Evolutionary conservation across 305 asterid species (phyloP).

Genomic region (Andrographis paniculata): DNA sequence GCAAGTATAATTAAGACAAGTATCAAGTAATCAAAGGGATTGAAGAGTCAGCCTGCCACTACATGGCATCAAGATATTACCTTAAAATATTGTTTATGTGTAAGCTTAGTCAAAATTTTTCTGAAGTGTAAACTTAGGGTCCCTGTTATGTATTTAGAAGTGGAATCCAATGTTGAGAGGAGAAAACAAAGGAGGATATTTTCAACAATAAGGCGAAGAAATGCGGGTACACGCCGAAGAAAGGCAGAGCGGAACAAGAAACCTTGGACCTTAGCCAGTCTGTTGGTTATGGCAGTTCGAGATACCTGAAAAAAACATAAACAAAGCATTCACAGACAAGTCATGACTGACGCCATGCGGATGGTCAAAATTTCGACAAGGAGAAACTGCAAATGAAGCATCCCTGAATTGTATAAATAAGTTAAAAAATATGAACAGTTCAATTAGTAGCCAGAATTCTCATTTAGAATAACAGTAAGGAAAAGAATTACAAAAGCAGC

Average conservation of each 20-base stretch:
- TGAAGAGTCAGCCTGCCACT: too few species aligned
- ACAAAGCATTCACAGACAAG: slow-evolving; percentile 16
- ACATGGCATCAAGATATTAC: slow-evolving; percentile 23
- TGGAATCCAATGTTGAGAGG: slow-evolving; percentile 84
- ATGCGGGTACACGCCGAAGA: slow-evolving; percentile 90
- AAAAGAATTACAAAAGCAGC: slow-evolving; percentile 7
- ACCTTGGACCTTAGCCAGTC: slow-evolving; percentile 98
- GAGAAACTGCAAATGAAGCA: slow-evolving; percentile 3
- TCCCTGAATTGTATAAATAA: slow-evolving; percentile 3
- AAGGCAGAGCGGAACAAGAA: slow-evolving; percentile 94
- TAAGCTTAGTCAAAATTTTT: slow-evolving; percentile 74
- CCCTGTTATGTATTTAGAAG: slow-evolving; percentile 89
- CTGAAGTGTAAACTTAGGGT: slow-evolving; percentile 88
- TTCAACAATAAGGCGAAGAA: slow-evolving; percentile 87
- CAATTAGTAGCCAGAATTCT: slow-evolving; percentile 6
- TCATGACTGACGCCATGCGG: slow-evolving; percentile 10
- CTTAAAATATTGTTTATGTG: slow-evolving; percentile 91
- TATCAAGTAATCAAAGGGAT: too few species aligned
- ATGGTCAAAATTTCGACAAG: background rate
- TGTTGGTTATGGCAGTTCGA: slow-evolving; percentile 89
- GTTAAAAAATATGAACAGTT: slow-evolving; percentile 1
- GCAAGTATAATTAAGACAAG: too few species aligned
- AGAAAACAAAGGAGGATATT: slow-evolving; percentile 81
- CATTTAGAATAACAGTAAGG: slow-evolving; percentile 3
- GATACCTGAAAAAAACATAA: slow-evolving; percentile 51